phyloP scores from a whole-genome alignment of 2,329 filamentous ascomycete species.

The Calonectria pteridis region DNA sequence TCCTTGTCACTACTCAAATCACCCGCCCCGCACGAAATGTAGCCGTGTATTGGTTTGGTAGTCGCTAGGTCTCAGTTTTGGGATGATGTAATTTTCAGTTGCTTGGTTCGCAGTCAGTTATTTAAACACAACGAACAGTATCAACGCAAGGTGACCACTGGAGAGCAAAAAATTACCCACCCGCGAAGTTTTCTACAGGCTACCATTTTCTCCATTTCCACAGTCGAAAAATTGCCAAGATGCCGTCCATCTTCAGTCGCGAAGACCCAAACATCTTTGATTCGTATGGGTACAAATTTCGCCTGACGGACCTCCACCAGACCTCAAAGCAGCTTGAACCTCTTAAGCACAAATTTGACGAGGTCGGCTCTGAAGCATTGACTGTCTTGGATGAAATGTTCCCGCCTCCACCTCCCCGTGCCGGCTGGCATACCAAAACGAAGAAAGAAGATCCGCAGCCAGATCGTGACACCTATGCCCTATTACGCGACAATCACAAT shows the following conservation, averaged over 20 bases:
- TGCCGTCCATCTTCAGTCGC: neutral
- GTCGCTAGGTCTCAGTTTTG: neutral
- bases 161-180: neutral
- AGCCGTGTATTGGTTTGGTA: neutral
- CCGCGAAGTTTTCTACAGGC: neutral
- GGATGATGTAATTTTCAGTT: neutral
- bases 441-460: neutral
- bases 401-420: constrained; percentile 1
- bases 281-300: constrained; percentile 14
- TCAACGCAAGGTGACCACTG: neutral
- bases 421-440: constrained; percentile 5
- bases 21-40: neutral
- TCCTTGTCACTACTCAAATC: neutral
- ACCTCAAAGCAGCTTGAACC: neutral
- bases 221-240: neutral
- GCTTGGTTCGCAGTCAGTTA: neutral
- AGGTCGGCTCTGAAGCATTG: neutral
- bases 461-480: constrained; percentile 5
- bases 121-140: neutral
- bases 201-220: neutral
- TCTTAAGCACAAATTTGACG: constrained; percentile 1
- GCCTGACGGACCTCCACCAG: neutral
- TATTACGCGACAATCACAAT: neutral
- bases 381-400: neutral
- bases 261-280: neutral